These are phyloP conservation scores for Curvularia spicifera DNA, from an alignment of 2,329 filamentous ascomycete genomes.

Conservation along the genomic window DNA sequence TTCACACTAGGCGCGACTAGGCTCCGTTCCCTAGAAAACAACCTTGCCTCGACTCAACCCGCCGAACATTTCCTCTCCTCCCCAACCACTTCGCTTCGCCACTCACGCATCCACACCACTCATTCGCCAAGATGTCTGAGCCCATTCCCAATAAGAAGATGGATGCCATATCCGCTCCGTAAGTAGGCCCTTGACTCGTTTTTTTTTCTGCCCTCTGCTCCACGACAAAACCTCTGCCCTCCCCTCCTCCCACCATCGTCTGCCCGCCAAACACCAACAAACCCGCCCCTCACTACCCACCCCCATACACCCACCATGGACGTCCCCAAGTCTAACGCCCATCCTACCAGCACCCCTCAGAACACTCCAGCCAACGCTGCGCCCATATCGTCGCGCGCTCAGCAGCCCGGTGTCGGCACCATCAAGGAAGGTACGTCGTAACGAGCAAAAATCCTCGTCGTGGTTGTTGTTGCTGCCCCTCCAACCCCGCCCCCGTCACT, in stretches of 20 bases:
- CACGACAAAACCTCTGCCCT: background rate
- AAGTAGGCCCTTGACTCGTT: conserved; percentile 49
- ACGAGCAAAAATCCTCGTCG: conserved; percentile 7
- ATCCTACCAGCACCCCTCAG: conserved; percentile 80
- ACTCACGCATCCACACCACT: conserved; percentile 35
- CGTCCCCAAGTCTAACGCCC: conserved; percentile 44
- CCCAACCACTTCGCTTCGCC: conserved; percentile 41
- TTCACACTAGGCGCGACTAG: conserved; percentile 27
- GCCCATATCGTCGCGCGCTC: conserved; percentile 95
- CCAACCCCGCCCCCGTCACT: conserved; percentile 36
- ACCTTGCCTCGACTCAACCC: conserved; percentile 40
- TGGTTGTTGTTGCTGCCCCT: conserved; percentile 31
- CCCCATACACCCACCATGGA: conserved; percentile 31
- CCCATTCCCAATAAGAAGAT: conserved; percentile 72
- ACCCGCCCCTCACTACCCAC: conserved; percentile 23
- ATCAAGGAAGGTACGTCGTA: conserved; percentile 87
- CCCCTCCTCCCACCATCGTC: background rate
- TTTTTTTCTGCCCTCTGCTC: background rate
- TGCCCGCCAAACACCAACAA: background rate
- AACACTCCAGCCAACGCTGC: conserved; percentile 96
- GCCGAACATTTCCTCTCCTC: conserved; percentile 45
- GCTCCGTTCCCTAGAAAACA: conserved; percentile 34
- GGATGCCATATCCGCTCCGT: conserved; percentile 68
- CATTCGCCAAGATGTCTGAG: conserved; percentile 64
- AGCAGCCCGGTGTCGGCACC: conserved; percentile 90